Evolutionary conservation across 129 eudicot species (phyloP), one percentile per base, ranked within the genome.

Genomic region (Gnaphalium uliginosum): DNA sequence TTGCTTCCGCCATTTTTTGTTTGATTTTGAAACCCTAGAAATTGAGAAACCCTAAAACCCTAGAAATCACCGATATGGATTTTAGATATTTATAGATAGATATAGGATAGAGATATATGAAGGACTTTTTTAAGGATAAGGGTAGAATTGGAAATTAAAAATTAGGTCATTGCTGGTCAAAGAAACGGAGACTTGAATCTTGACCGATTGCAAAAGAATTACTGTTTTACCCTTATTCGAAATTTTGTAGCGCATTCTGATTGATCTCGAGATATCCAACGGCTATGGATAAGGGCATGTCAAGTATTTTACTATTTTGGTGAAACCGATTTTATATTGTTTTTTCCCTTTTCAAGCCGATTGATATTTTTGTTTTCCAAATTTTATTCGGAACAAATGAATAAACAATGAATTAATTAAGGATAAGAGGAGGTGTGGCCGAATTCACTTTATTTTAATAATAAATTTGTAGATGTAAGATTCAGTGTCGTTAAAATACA

Each of bases 1-100:
- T 80, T 25, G 72, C 90, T 0, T 61, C 94, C 22, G 88, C 87
- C 83, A 59, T 77, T 74, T 62, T 17, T 61, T 17, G 9, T 18
- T 21, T 6, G 21, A 24, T 11, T 18, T 23, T 24, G 32, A 25
- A 76, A 76, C 58, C 72, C 77, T 50, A 18, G 41, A 39, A 23
- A 33, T 8, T 7, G 14, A 33, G 35, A 43, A 72, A 71, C 72
- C 79, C 76, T 74, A 74, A 83, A 39, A 63, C 78, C 73, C 87
- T 63, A 60, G 33, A 24, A 24, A 15, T 22, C 14, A 60, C 15
- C 7, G 46, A 65, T 50, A 75, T 35, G 25, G 53, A 64, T 50
- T 48, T 11, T 50, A 69, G 32, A 15, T 27, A 10, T 53, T 26
- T 63, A 56, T 37, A 39, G 39, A 43, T 46, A 46, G 53, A 46